Evolutionary conservation across 192 early-diverging fungal genomes (phyloP).

Genomic region (Diversispora eburnea): DNA sequence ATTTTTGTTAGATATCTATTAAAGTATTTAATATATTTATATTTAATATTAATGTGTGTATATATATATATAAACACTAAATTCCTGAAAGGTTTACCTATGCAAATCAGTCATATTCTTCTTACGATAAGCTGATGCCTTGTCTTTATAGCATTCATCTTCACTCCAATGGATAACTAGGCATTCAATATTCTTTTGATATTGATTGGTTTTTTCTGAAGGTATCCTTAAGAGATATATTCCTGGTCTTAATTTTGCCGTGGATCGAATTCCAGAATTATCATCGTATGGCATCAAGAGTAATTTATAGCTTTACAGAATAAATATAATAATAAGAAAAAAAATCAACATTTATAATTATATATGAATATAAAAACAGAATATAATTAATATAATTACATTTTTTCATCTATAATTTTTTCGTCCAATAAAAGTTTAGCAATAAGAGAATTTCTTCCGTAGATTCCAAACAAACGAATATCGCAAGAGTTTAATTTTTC

Average conservation of each 20-base stretch:
- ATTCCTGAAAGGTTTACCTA: slow-evolving; percentile 1
- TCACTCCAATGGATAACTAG: slow-evolving; percentile 28
- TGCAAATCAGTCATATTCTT: slow-evolving; percentile 32
- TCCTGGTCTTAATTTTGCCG: not conserved
- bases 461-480: not conserved
- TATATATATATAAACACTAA: not conserved
- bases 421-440: slow-evolving; percentile 11
- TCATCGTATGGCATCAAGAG: not conserved
- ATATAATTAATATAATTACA: not conserved
- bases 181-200: not conserved
- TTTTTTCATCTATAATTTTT: slow-evolving; percentile 15
- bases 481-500: not conserved
- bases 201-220: not conserved
- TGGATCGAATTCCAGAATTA: not conserved
- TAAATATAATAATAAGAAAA: not conserved
- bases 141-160: slow-evolving; percentile 26
- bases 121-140: slow-evolving; percentile 23
- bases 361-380: too few species aligned
- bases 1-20: slow-evolving; percentile 25
- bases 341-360: not conserved
- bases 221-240: slow-evolving; percentile 12
- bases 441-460: not conserved
- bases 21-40: not conserved
- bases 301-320: slow-evolving; percentile 5
- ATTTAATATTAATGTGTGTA: not conserved